phyloP scores from a whole-genome alignment of 176 grass and related monocot species.

The Eragrostis nindensis region DNA sequence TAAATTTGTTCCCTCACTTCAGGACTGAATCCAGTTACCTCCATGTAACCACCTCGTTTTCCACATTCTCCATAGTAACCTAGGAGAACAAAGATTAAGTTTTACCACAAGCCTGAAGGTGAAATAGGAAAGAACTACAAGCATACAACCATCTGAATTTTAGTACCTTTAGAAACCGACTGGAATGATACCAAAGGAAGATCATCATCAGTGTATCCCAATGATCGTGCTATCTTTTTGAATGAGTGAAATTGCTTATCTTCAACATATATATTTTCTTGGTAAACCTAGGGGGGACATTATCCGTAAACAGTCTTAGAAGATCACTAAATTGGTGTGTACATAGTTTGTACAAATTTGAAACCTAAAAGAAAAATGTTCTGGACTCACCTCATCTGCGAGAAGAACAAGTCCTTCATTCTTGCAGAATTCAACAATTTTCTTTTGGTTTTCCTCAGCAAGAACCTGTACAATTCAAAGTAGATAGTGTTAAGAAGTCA shows the following conservation, averaged over 20 bases:
- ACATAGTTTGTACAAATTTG: conserved; percentile 2
- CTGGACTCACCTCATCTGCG: conserved; percentile 69
- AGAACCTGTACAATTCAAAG: conserved; percentile 62
- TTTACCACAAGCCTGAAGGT: conserved; percentile 1
- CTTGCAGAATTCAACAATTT: conserved; percentile 96
- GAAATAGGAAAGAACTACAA: not conserved
- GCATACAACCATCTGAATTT: conserved; percentile 15
- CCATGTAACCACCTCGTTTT: conserved; percentile 99
- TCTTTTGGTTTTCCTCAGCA: conserved; percentile 81
- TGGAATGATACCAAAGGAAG: conserved; percentile 86
- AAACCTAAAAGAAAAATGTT: too few relatives aligned
- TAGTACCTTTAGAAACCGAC: conserved; percentile 87
- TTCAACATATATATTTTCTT: conserved; percentile 97
- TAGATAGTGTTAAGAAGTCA: conserved; percentile 4
- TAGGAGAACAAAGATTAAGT: conserved; percentile 38
- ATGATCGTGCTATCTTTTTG: conserved; percentile 89
- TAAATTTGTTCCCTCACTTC: conserved; percentile 98
- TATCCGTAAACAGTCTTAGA: conserved; percentile 31
- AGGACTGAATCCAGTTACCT: conserved; percentile 87
- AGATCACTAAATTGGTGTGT: not conserved
- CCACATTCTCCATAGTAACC: conserved; percentile 99
- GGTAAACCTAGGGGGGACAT: conserved; percentile 66
- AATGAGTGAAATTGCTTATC: conserved; percentile 91
- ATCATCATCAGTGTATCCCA: conserved; percentile 83
- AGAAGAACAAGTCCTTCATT: conserved; percentile 95